Evolutionary conservation across 371 early-diverging fungal species (phyloP).

Genomic region (Mortierella sp.): DNA sequence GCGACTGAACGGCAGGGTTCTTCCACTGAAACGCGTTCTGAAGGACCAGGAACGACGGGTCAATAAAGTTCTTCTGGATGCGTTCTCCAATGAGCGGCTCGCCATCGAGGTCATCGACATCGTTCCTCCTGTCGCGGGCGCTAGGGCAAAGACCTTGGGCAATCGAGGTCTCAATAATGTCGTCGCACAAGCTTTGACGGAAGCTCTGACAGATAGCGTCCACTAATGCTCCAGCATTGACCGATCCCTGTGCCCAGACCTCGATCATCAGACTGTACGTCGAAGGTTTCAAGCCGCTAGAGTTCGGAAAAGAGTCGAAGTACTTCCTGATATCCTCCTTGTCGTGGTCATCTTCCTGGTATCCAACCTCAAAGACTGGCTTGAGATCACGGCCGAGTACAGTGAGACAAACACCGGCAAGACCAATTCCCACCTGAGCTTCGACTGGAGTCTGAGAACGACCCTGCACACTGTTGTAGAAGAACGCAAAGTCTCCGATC

Average conservation of each 20-base stretch:
- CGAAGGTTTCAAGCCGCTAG: conserved; percentile 23
- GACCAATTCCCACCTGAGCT: conserved; percentile 76
- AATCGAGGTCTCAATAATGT: conserved; percentile 71
- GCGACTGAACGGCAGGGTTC: conserved; percentile 70
- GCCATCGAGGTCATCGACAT: conserved; percentile 42
- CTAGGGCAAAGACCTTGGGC: conserved; percentile 59
- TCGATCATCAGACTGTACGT: conserved; percentile 70
- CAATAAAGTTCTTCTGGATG: conserved; percentile 64
- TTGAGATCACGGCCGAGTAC: conserved; percentile 62
- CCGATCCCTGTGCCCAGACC: conserved; percentile 79
- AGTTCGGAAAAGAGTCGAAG: conserved; percentile 43
- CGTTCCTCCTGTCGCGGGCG: conserved; percentile 48
- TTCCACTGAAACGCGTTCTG: conserved; percentile 64
- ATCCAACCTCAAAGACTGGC: conserved; percentile 59
- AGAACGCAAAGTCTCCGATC: conserved; percentile 71
- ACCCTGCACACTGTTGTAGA: conserved; percentile 70
- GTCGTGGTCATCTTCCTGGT: conserved; percentile 50
- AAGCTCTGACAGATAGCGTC: conserved; percentile 67
- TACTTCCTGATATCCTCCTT: conserved; percentile 44
- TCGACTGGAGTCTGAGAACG: conserved; percentile 71
- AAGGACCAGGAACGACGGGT: conserved; percentile 65
- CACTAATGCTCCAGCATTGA: conserved; percentile 67
- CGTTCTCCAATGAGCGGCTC: conserved; percentile 61
- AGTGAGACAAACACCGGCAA: conserved; percentile 77
- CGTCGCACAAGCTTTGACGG: conserved; percentile 77